Evolutionary conservation across 495 filamentous ascomycete genomes (phyloP), one percentile per base, ranked within the genome.

Genomic region (Penicillium nucicola): DNA sequence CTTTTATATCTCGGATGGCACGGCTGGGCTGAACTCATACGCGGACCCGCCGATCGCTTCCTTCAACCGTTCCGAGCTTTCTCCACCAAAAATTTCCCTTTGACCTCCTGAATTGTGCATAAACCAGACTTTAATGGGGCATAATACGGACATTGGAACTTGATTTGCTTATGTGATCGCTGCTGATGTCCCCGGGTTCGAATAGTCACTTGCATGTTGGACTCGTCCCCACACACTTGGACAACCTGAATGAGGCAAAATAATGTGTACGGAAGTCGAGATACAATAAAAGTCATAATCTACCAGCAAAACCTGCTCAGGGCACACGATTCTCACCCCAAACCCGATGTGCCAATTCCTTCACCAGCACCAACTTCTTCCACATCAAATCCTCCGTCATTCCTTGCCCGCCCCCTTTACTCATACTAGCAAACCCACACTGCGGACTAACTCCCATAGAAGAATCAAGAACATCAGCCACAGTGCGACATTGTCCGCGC

Each of bases 341-440:
- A 8, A 28, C 10, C 5, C 25, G 25, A 28, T 9, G 25, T 8
- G 25, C 25, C 25, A 28, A 28, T 1, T 28, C 25, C 25, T 28
- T 32, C 2, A 77, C 67, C 28, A 76, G 53, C 48, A 68, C 51
- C 52, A 76, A 56, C 60, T 77, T 77, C 56, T 71, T 66, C 71
- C 62, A 62, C 72, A 84, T 82, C 60, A 79, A 67, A 39, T 82
- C 80, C 58, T 77, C 75, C 4, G 67, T 74, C 45, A 85, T 62
- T 25, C 79, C 65, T 56, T 80, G 79, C 17, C 80, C 82, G 59
- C 78, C 78, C 31, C 52, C 56, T 19, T 20, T 14, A 28, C 70
- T 72, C 41, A 80, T 81, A 19, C 77, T 81, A 51, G 80, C 79
- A 65, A 84, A 84, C 8, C 82, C 83, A 61, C 82, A 86, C 62